These are phyloP conservation scores for Sporothrix humicola DNA, from an alignment of 2,329 filamentous ascomycete genomes.

Conservation along the genomic window DNA sequence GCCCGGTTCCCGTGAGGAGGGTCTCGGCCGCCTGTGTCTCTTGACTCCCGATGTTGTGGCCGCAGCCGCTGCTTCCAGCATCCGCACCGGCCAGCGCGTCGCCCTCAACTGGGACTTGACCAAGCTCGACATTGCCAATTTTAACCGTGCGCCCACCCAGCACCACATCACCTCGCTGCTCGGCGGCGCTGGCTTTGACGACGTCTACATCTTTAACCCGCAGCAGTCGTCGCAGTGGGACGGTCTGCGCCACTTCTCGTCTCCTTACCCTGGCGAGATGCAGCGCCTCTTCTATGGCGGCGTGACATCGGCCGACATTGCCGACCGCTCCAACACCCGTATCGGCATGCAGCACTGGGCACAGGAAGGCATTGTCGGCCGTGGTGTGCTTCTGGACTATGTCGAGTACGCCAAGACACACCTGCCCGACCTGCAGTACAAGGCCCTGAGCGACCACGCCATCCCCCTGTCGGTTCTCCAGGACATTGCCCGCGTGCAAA, in stretches of 20 bases:
- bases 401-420: constrained; percentile 47
- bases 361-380: constrained; percentile 55
- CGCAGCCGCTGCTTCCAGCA: constrained; percentile 55
- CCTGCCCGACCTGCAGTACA: constrained; percentile 42
- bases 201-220: constrained; percentile 54
- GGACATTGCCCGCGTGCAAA: constrained; percentile 49
- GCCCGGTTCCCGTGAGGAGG: constrained; percentile 56
- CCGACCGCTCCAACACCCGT: constrained; percentile 50
- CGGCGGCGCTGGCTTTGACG: constrained; percentile 45
- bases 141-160: constrained; percentile 37
- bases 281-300: constrained; percentile 57
- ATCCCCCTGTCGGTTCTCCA: constrained; percentile 44
- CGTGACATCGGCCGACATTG: constrained; percentile 53
- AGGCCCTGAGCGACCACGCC: constrained; percentile 49
- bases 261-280: constrained; percentile 45
- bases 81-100: constrained; percentile 57
- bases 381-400: constrained; percentile 60
- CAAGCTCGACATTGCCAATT: constrained; percentile 44
- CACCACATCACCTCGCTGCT: constrained; percentile 50
- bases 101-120: constrained; percentile 53
- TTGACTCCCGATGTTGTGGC: constrained; percentile 60
- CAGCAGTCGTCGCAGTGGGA: constrained; percentile 57
- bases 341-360: constrained; percentile 48
- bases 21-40: constrained; percentile 56
- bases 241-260: constrained; percentile 56